Base-by-base conservation (phyloP, 2,329 filamentous ascomycete species). In the Cytospora chrysosperma region DNA sequence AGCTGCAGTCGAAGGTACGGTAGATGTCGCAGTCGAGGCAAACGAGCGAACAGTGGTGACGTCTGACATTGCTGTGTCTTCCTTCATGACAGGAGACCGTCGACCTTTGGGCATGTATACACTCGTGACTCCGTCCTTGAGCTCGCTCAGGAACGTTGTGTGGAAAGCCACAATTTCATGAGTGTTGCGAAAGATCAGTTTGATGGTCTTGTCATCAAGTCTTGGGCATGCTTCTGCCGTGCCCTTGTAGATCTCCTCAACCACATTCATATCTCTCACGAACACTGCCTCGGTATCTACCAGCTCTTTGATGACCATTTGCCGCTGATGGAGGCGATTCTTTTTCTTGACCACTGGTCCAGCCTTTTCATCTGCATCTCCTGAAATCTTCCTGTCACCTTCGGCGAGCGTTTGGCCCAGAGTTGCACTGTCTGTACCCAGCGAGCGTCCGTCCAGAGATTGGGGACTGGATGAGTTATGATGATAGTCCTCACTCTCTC, bases 161-260 rank as follows among this genome's bases (percentile, higher is more conserved):
- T 96, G 93, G 70, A 99, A 97, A 32, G 86, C 84, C 65, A 96
- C 92, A 62, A 99, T 88, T 70, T 97, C 90, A 70, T 95, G 91
- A 4, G 91, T 93, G 72, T 99, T 99, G 67, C 92, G 89, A 75
- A 99, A 99, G 19, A 99, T 86, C 15, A 91, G 83, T 73, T 93
- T 96, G 70, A 96, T 88, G 67, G 96, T 96, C 67, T 94, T 91
- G 50, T 85, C 80, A 51, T 90, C 91, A 30, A 97, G 84, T 67
- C 92, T 87, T 10, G 92, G 87, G 62, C 91, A 93, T 13, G 90
- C 90, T 69, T 90, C 88, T 1, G 92, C 91, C 0, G 95, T 98
- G 51, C 92, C 93, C 76, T 96, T 96, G 81, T 98, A 99, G 61
- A 99, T 98, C 72, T 98, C 93, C 72, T 96, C 92, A 2, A 97